Conservation (phyloP, 495 filamentous ascomycete species). For the Melanomma pulvis-pyrius region DNA sequence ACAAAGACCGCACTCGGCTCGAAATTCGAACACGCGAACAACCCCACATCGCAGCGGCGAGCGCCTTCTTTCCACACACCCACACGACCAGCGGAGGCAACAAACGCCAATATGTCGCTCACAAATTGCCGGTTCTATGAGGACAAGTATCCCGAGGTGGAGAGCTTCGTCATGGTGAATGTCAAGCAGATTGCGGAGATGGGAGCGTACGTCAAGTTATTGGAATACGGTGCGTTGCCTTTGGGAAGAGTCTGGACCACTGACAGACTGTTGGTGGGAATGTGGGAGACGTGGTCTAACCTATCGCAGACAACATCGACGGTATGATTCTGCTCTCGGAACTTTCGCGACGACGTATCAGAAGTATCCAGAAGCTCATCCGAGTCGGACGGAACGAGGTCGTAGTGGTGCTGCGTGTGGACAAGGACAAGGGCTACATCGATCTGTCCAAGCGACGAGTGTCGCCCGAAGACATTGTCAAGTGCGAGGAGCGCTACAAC, state of each 20-base stretch:
- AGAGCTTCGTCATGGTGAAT: constrained; percentile 97
- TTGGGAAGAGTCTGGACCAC: neutral
- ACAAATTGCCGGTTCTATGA: constrained; percentile 99
- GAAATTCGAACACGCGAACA: neutral
- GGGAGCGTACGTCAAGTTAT: constrained; percentile 98
- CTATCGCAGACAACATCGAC: constrained; percentile 81
- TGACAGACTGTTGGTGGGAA: neutral
- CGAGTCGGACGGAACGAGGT: constrained; percentile 97
- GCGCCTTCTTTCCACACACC: neutral
- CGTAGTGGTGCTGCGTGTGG: constrained; percentile 94
- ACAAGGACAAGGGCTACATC: constrained; percentile 99
- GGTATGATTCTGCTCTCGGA: constrained; percentile 99
- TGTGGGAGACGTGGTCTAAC: neutral
- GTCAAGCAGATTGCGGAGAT: constrained; percentile 88
- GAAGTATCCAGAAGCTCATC: constrained; percentile 98
- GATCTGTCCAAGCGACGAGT: constrained; percentile 98
- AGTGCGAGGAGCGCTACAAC: constrained; percentile 99
- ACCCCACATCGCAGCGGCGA: neutral
- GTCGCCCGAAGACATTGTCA: constrained; percentile 93
- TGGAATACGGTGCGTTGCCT: constrained; percentile 71
- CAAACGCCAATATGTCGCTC: constrained; percentile 74
- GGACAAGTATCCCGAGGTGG: constrained; percentile 96
- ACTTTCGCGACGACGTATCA: constrained; percentile 92
- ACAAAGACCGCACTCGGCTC: neutral
- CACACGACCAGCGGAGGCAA: neutral